Evolutionary conservation across 179 eudicot genomes (phyloP).

Genomic region (Silene noctiflora): DNA sequence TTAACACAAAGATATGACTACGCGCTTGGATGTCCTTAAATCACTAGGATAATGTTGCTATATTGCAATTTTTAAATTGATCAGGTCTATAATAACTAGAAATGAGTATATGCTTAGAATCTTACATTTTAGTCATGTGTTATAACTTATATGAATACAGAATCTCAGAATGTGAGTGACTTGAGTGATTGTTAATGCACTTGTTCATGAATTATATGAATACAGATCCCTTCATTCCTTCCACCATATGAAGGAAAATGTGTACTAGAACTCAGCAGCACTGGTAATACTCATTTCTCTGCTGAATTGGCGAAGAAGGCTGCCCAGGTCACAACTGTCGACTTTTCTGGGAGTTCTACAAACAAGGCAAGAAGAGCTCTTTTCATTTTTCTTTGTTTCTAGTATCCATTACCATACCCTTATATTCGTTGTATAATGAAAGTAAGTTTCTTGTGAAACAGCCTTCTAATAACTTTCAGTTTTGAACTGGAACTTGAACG

Average conservation of each 20-base stretch:
- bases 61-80: too few species aligned
- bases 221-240: conserved; percentile 67
- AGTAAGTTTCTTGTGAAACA: neutral
- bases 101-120: too few species aligned
- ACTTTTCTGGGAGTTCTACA: conserved; percentile 67
- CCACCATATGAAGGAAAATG: conserved; percentile 85
- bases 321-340: conserved; percentile 62
- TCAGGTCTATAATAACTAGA: too few species aligned
- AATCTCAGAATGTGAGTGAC: too few species aligned
- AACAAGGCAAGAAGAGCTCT: conserved; percentile 47
- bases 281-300: conserved; percentile 83
- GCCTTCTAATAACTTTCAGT: neutral
- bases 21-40: too few species aligned
- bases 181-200: neutral
- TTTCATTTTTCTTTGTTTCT: neutral
- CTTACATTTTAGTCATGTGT: too few species aligned
- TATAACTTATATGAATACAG: too few species aligned
- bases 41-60: too few species aligned
- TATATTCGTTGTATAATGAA: neutral
- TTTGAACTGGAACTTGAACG: neutral
- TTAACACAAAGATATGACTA: too few species aligned
- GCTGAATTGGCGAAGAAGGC: conserved; percentile 80
- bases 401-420: neutral
- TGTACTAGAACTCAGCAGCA: conserved; percentile 81
- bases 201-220: neutral